Base-by-base conservation (phyloP, 2,329 filamentous ascomycete species). In the Colletotrichum sp. region DNA sequence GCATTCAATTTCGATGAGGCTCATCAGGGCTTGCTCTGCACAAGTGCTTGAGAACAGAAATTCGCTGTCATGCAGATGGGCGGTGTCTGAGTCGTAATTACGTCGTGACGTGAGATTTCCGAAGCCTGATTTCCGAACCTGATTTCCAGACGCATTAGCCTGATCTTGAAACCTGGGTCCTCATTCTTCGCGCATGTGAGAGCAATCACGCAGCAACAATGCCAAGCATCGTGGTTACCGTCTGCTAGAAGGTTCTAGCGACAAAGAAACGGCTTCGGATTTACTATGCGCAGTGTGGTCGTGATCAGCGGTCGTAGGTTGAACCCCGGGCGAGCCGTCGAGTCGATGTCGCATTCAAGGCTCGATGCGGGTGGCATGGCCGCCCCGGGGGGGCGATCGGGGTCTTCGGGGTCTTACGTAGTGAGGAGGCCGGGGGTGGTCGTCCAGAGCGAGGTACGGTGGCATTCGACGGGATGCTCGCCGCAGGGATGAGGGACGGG, bases 341-440 rank as follows among this genome's bases (percentile, higher is more conserved):
- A 13, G 68, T 24, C 72, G 72, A 74, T 74, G 72, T 72, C 61
- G 28, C 72, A 62, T 67, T 32, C 68, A 55, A 48, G 68, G 69
- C 73, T 74, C 73, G 73, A 73, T 68, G 48, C 24, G 36, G 43
- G 63, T 69, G 63, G 69, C 63, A 43, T 68, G 69, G 73, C 70
- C 63, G 63, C 32, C 32, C 63, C 63, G 63, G 69, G 34, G 56
- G 56, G 28, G 38, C 34, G 63, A 75, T 73, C 73, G 73, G 64
- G 64, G 69, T 52, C 63, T 52, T 75, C 63, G 73, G 73, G 69
- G 63, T 65, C 58, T 59, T 73, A 30, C 63, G 43, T 61, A 59
- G 68, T 72, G 62, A 61, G 18, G 4, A 34, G 10, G 73, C 56
- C 48, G 67, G 67, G 66, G 67, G 56, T 32, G 38, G 21, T 56